These are phyloP conservation scores for Verticillium tricorpus DNA, from an alignment of 2,329 filamentous ascomycete genomes.

Conservation along the genomic window DNA sequence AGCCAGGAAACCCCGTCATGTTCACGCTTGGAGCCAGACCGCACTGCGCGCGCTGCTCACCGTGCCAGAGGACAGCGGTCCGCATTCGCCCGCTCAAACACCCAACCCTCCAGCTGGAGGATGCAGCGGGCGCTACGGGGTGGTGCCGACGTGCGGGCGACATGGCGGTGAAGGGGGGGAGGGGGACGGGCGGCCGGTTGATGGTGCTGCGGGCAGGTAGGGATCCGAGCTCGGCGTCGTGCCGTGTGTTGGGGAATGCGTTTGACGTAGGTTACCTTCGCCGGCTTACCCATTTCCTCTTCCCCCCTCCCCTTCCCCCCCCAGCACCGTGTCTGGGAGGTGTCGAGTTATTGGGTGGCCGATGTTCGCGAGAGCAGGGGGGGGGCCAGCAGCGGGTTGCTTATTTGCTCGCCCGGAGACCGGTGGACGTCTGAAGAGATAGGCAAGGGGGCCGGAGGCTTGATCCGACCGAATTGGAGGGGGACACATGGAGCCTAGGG, in stretches of 20 bases:
- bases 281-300: not conserved
- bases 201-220: not conserved
- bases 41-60: too few relatives aligned
- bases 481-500: constrained; percentile 9
- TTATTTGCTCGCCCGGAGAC: not conserved
- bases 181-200: not conserved
- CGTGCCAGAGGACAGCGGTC: not conserved
- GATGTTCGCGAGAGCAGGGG: not conserved
- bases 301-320: not conserved
- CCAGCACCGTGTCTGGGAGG: not conserved
- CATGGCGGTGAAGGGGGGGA: not conserved
- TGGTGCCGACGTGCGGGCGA: not conserved
- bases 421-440: not conserved
- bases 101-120: not conserved
- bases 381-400: not conserved
- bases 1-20: too few relatives aligned
- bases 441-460: not conserved
- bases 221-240: not conserved
- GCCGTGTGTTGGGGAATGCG: not conserved
- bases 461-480: constrained; percentile 11
- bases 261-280: not conserved
- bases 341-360: not conserved
- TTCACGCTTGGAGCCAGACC: too few relatives aligned
- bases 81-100: not conserved
- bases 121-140: not conserved